A percentile compares a stretch with the other conserved stretches of the same genome.
Conservation (phyloP, 2,329 filamentous ascomycete species). For the Eutypella sp. region DNA sequence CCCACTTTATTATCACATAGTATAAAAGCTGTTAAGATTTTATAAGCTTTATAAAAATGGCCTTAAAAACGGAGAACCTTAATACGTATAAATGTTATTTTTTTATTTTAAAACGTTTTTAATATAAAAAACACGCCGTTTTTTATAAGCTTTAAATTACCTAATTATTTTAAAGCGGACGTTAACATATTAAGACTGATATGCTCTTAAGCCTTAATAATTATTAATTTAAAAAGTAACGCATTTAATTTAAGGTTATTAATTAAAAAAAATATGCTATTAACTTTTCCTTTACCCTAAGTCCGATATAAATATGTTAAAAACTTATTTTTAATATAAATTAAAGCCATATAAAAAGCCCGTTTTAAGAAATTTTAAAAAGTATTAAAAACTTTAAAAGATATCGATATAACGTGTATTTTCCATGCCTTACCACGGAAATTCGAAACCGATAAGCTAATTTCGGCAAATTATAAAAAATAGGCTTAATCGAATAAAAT, state of each 20-base stretch:
- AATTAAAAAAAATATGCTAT: background rate
- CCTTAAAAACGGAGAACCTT: constrained; percentile 7
- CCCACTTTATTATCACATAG: background rate
- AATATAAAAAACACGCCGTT: constrained; percentile 1
- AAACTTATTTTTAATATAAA: background rate
- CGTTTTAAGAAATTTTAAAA: background rate
- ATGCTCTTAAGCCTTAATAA: background rate
- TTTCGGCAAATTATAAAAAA: constrained; percentile 4
- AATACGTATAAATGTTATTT: constrained; percentile 4
- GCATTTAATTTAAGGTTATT: background rate
- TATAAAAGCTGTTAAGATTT: background rate
- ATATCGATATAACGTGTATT: background rate
- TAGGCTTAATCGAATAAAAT: background rate
- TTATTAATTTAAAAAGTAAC: background rate
- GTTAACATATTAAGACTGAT: background rate
- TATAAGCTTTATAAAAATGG: constrained; percentile 4
- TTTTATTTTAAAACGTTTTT: background rate
- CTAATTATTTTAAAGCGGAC: background rate
- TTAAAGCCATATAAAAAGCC: constrained; percentile 1
- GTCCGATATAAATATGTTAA: constrained; percentile 1
- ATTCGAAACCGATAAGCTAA: constrained; percentile 5
- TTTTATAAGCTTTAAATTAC: background rate
- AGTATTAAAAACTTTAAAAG: background rate
- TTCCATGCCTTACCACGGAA: constrained; percentile 6
- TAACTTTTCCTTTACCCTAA: background rate